Base-by-base conservation (phyloP, 2,329 filamentous ascomycete genomes). In the Calonectria pseudoturangicola region DNA sequence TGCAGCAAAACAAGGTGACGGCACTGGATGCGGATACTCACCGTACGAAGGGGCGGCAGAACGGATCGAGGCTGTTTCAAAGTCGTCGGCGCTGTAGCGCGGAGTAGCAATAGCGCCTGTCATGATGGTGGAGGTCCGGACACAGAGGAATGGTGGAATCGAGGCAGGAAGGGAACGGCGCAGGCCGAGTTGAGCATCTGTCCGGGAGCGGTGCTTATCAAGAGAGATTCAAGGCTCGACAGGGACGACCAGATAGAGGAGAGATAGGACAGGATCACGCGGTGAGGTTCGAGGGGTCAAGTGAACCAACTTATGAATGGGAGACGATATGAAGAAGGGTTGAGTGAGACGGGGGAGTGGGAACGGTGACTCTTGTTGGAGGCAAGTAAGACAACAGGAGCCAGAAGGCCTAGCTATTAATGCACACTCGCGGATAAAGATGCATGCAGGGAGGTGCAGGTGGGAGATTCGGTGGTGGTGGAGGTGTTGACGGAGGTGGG, bases 1-100 rank as follows among this genome's bases (percentile, higher is more conserved):
- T 69, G 51, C 56, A 65, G 62, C 50, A 66, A 68, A 36, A n/a
- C 41, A 51, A 50, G 33, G 45, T 60, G 62, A 65, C 27, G 18
- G 27, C 36, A 27, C 36, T 16, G 1, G 27, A 21, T 50, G 28
- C 48, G 54, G 21, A 60, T 45, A 85, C 89, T 87, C 77, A 92
- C 90, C 86, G 81, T 93, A 93, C 12, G 92, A 93, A 48, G 92
- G 92, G n/a, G 92, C 92, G 9, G 89, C 89, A 21, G 92, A 93
- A 76, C 87, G 90, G 73, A 94, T 89, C 12, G 92, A 94, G 8
- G 90, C 88, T 27, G 92, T 93, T 78, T 94, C 92, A 71, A 92
- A 91, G 81, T 93, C 92, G 72, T 91, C 89, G 7, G 84, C 78
- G 75, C 81, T 83, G 70, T 85, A 85, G 56, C 83, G 82, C 68